A percentile compares a stretch with the other conserved stretches of the same genome.
phyloP scores from a whole-genome alignment of 148 eudicot genomes.

The Fagopyrum tataricum region DNA sequence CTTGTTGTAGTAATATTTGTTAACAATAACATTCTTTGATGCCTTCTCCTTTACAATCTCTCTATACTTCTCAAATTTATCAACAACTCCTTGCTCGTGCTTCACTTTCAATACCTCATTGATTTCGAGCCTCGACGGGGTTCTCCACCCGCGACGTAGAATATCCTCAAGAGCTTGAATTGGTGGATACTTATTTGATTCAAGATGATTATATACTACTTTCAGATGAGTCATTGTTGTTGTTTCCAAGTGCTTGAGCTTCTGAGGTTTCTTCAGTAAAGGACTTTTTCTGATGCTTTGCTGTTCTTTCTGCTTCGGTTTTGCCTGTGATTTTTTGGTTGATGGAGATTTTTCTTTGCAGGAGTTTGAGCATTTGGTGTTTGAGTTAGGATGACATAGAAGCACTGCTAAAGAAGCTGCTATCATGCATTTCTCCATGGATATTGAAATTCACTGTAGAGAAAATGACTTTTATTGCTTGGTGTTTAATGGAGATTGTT shows the following conservation, averaged over 20 bases:
- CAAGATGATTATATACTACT: not conserved
- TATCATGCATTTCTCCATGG: constrained; percentile 16
- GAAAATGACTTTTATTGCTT: too few species aligned
- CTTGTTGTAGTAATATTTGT: not conserved
- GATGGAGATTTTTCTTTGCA: not conserved
- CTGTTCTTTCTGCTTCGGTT: not conserved
- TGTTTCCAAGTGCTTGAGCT: not conserved
- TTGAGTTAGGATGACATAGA: constrained; percentile 17
- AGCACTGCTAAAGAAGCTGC: constrained; percentile 14
- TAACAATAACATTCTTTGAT: not conserved
- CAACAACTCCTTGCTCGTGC: not conserved
- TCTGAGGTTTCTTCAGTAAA: not conserved
- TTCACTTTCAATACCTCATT: constrained; percentile 12
- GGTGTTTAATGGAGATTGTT: not conserved
- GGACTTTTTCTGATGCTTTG: not conserved
- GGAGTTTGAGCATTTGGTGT: constrained; percentile 13
- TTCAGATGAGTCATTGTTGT: not conserved
- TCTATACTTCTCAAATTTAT: constrained; percentile 10
- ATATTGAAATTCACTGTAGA: not conserved
- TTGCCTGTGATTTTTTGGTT: not conserved
- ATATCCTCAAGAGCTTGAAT: not conserved
- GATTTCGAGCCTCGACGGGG: not conserved
- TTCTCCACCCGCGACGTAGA: constrained; percentile 9
- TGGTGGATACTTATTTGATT: not conserved
- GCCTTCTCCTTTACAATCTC: constrained; percentile 3